phyloP scores from a whole-genome alignment of 306 rosid species.

The Ochetophila trinervis region DNA sequence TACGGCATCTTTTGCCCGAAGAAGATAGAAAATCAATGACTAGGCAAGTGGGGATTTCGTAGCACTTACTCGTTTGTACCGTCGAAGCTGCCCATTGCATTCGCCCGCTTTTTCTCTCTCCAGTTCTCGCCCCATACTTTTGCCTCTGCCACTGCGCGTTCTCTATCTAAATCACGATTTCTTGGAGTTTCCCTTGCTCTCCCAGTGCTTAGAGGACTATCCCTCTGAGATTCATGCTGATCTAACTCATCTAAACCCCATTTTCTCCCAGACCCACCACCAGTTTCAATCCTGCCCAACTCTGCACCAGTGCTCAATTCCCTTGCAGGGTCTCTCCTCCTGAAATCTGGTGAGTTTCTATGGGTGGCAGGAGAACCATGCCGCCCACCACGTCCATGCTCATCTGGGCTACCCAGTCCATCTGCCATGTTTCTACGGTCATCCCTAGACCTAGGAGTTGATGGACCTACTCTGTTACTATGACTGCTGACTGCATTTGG shows the following conservation, averaged over 20 bases:
- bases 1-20: slow-evolving; percentile 28
- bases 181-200: slow-evolving; percentile 73
- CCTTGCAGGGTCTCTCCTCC: slow-evolving; percentile 59
- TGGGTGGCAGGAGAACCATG: slow-evolving; percentile 70
- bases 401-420: slow-evolving; percentile 79
- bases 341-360: slow-evolving; percentile 74
- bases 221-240: slow-evolving; percentile 64
- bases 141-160: slow-evolving; percentile 55
- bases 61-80: slow-evolving; percentile 66
- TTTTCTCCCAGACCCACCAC: slow-evolving; percentile 82
- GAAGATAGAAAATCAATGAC: slow-evolving; percentile 22
- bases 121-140: slow-evolving; percentile 55
- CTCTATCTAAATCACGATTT: slow-evolving; percentile 91
- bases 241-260: slow-evolving; percentile 79
- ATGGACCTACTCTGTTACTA: slow-evolving; percentile 61
- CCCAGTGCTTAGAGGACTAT: slow-evolving; percentile 79
- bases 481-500: slow-evolving; percentile 53
- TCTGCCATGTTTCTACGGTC: slow-evolving; percentile 68
- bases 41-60: slow-evolving; percentile 5
- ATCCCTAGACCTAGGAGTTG: slow-evolving; percentile 77
- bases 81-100: slow-evolving; percentile 79
- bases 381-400: slow-evolving; percentile 38
- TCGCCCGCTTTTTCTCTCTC: slow-evolving; percentile 87
- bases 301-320: slow-evolving; percentile 47
- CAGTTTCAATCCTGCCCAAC: slow-evolving; percentile 53